phyloP scores from a whole-genome alignment of 23 red algal genomes.

The Gracilaria gracilis region DNA sequence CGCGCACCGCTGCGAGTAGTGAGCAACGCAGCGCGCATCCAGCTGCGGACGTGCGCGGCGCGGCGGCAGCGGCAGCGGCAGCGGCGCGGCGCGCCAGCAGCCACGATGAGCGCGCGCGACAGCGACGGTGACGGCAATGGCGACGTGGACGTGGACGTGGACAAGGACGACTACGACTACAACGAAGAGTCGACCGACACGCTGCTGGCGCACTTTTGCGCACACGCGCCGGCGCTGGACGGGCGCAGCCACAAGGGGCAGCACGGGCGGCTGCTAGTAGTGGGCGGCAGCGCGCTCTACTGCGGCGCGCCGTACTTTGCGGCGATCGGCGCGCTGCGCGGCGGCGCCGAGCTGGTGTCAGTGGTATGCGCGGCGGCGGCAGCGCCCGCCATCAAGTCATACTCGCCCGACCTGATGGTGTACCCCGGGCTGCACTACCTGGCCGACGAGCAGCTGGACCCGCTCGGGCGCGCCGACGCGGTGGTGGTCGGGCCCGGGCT shows the following conservation, averaged over 20 bases:
- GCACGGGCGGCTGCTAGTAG: constrained; percentile 71
- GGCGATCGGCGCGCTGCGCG: constrained; percentile 75
- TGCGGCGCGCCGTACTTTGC: constrained; percentile 90
- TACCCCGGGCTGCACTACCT: not conserved
- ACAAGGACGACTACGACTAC: too few relatives aligned
- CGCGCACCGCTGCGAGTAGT: too few relatives aligned
- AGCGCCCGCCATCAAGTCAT: constrained; percentile 75
- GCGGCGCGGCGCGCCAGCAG: too few relatives aligned
- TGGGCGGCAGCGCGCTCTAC: constrained; percentile 86
- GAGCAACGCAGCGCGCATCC: too few relatives aligned
- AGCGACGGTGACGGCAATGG: too few relatives aligned
- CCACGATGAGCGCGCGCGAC: too few relatives aligned
- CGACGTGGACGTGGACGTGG: too few relatives aligned
- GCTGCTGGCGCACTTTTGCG: not conserved
- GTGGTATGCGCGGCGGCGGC: constrained; percentile 69
- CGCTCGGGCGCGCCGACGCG: constrained; percentile 62
- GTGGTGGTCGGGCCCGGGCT: constrained; percentile 11
- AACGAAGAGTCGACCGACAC: too few relatives aligned
- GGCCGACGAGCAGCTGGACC: constrained; percentile 63
- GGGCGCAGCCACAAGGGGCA: constrained; percentile 77
- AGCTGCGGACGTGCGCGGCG: too few relatives aligned
- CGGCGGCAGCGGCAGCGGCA: too few relatives aligned
- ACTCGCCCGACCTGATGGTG: constrained; percentile 94
- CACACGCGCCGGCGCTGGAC: constrained; percentile 24
- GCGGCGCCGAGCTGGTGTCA: constrained; percentile 84